Evolutionary conservation across 2,329 filamentous ascomycete species (phyloP), one percentile per base, ranked within the genome.

Genomic region (Arthrobotrys sphaeroides): DNA sequence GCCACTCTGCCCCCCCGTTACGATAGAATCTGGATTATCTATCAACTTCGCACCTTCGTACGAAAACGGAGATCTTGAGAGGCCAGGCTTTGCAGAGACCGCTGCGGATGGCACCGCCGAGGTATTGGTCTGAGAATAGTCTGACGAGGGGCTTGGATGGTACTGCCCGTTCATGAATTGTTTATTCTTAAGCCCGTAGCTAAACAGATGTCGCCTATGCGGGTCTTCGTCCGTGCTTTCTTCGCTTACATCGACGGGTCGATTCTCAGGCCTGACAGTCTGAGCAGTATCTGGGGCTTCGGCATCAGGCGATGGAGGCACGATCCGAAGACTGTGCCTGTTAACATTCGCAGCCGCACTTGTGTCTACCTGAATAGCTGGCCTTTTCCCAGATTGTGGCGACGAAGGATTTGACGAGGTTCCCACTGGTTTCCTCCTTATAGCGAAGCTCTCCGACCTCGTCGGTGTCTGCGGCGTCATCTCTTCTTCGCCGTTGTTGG

Each of bases 181-280:
- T 33, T 74, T 74, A 18, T 74, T 74, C 12, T 26, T 38, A 18
- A 68, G 45, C 24, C 53, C 61, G 28, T 73, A 73, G 7, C 40
- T 28, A 57, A 74, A 74, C 9, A 74, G 18, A 59, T 74, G 70
- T 3, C 70, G 70, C 20, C 36, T 62, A 40, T 74, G 70, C 4
- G 70, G 70, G 33, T 74, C 70, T 22, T 74, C 70, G 38, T 74
- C 70, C n/a, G 53, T 38, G 45, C 70, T 74, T 22, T 61, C 53
- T 36, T 49, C 70, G 36, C 61, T 57, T 13, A 33, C 10, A 16
- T 62, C 62, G 3, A 26, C 24, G 9, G 26, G 22, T 5, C 12
- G 38, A 18, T 42, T 24, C 13, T 59, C 9, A 5, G 49, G 36
- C 7, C 28, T 67, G 9, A 38, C 16, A 18, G 55, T 67, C 18